Base-by-base conservation (phyloP, 768 basidiomycete genomes). In the Naganishia onofrii region DNA sequence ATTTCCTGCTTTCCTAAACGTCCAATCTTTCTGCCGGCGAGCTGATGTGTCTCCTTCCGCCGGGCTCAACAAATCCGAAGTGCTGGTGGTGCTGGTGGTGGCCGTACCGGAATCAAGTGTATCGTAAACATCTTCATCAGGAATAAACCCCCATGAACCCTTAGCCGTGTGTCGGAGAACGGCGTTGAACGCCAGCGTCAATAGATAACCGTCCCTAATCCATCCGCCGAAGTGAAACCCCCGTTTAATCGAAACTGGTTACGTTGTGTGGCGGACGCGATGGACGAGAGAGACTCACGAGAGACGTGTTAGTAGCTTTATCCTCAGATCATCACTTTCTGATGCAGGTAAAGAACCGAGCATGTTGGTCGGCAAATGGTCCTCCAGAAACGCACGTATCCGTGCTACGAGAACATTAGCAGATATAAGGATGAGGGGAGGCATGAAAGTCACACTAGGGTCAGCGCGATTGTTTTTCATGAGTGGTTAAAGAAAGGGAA, bases 141-240 rank as follows among this genome's bases (percentile, higher is more conserved):
- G 69, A 2, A 80, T 74, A 64, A 76, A 75, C 2, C 79, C 79
- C 79, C 79, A 80, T 29, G 79, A 60, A 26, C 74, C 74, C 8
- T 7, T 42, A 42, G 72, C 51, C 21, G 77, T 76, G 3, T 58
- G 36, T 15, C 66, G 28, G 2, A 79, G 38, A 21, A 67, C 74
- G 2, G 73, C 55, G 54, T 80, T 80, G 73, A 77, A 75, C 3
- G 77, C 78, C 38, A 74, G 71, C 26, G 74, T 72, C 36, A 77
- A 70, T 31, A 78, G 68, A 68, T 74, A 80, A 17, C 78, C 79
- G 58, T 79, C 79, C 19, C 48, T 51, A 13, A n/a, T n/a, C 48
- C 7, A 7, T 4, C 4, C 3, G 21, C n/a, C n/a, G 21, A 51
- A n/a, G 15, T 10, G 13, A 42, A 17, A 42, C 34, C 75, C 76